Conservation (phyloP, 1,284 basidiomycete species). For the Malassezia obtusa region DNA sequence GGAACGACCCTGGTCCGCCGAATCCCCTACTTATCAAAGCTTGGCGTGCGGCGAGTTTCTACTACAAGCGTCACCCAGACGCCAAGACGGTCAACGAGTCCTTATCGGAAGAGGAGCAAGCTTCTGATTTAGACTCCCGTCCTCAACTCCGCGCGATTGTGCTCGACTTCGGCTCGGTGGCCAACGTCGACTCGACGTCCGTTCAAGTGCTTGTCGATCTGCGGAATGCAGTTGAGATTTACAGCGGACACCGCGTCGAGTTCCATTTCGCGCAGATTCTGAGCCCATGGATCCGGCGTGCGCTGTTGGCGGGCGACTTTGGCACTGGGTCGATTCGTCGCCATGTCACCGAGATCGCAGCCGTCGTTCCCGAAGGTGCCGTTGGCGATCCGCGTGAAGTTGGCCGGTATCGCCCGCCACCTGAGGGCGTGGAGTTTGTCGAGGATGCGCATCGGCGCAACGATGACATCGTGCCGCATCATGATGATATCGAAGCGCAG, state of each 20-base stretch:
- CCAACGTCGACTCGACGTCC: slow-evolving; percentile 63
- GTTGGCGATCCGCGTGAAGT: slow-evolving; percentile 13
- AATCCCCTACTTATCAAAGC: slow-evolving; percentile 28
- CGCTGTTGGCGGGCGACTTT: slow-evolving; percentile 31
- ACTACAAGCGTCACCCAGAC: slow-evolving; percentile 17
- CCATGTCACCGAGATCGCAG: slow-evolving; percentile 27
- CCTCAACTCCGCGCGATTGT: slow-evolving; percentile 71
- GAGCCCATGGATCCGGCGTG: slow-evolving; percentile 76
- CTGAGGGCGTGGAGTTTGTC: background rate
- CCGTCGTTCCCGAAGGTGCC: slow-evolving; percentile 59
- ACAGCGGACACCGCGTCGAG: slow-evolving; percentile 67
- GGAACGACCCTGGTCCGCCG: slow-evolving; percentile 71
- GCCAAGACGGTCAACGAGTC: slow-evolving; percentile 1
- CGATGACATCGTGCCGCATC: background rate
- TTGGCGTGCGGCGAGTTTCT: slow-evolving; percentile 23
- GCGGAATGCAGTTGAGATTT: slow-evolving; percentile 72
- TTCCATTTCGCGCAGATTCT: slow-evolving; percentile 82
- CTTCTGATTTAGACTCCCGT: slow-evolving; percentile 51
- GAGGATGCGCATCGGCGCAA: background rate
- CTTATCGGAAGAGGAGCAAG: slow-evolving; percentile 44
- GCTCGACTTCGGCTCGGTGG: slow-evolving; percentile 75
- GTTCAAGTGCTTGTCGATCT: slow-evolving; percentile 85
- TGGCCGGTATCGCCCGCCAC: background rate
- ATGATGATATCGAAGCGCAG: background rate
- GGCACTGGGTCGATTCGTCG: slow-evolving; percentile 23